Conservation (phyloP, 148 eudicot genomes). For the Talinum fruticosum region DNA sequence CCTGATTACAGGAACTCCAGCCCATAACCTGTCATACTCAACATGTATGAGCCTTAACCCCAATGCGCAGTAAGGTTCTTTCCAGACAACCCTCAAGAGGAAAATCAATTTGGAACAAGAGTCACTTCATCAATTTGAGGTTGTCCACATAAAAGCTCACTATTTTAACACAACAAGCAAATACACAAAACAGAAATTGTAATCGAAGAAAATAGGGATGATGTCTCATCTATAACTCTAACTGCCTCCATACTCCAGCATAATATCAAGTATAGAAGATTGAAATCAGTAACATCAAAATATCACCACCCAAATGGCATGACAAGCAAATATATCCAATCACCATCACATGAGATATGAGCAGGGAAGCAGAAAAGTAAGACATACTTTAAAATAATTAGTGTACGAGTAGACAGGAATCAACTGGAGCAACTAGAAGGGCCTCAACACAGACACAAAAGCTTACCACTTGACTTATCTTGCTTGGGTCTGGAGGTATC, state of each 20-base stretch:
- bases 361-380: not conserved
- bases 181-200: not conserved
- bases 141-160: not conserved
- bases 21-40: not conserved
- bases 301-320: not conserved
- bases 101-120: not conserved
- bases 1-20: not conserved
- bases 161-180: not conserved
- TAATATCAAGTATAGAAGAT: not conserved
- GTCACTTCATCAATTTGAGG: not conserved
- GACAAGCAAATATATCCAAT: not conserved
- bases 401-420: not conserved
- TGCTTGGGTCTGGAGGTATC: conserved; percentile 54
- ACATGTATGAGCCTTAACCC: not conserved
- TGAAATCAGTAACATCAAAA: not conserved
- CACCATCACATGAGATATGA: not conserved
- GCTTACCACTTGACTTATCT: conserved; percentile 79
- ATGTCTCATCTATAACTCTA: not conserved
- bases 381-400: not conserved
- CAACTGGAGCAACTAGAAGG: not conserved
- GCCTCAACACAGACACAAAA: not conserved
- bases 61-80: not conserved
- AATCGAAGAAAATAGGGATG: not conserved
- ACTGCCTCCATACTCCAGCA: not conserved
- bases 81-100: not conserved